A percentile compares a stretch with the other conserved stretches of the same genome.
Evolutionary conservation across 306 rosid species (phyloP).

Genomic region (Fragaria iinumae): DNA sequence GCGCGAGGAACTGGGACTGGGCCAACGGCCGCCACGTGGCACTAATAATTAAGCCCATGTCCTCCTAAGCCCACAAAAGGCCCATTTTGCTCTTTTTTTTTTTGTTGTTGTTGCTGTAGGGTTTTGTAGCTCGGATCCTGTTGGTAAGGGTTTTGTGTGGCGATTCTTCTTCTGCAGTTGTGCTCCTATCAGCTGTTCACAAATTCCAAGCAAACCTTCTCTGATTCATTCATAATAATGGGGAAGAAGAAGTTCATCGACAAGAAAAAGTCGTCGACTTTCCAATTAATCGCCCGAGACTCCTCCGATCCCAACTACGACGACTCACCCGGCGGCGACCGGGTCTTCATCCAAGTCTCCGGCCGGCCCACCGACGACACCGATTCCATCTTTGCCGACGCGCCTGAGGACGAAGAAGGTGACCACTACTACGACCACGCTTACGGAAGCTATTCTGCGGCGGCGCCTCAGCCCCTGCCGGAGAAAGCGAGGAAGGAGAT

Average conservation of each 20-base stretch:
- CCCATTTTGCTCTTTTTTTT: no score
- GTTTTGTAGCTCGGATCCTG: no score
- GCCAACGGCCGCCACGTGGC: background rate
- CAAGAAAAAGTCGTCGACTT: slow-evolving; percentile 70
- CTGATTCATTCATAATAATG: background rate
- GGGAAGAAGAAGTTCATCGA: slow-evolving; percentile 77
- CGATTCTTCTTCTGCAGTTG: no score
- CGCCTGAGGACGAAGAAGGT: slow-evolving; percentile 45
- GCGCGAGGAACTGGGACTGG: slow-evolving; percentile 21
- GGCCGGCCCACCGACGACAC: slow-evolving; percentile 21
- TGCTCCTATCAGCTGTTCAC: no score
- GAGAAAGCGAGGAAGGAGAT: slow-evolving; percentile 67
- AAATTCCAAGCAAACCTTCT: no score
- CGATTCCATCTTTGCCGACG: slow-evolving; percentile 54
- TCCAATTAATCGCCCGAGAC: slow-evolving; percentile 74
- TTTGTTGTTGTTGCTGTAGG: no score
- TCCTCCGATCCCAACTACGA: slow-evolving; percentile 67
- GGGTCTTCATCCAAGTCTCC: slow-evolving; percentile 67
- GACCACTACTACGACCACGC: slow-evolving; percentile 19
- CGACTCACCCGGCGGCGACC: slow-evolving; percentile 55
- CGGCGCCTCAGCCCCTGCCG: slow-evolving; percentile 32
- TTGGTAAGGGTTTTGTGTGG: no score
- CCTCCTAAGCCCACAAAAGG: no score
- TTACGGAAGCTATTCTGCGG: background rate
- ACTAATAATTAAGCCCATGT: background rate